Conservation (phyloP, 345 rosid genomes). For the Salix exigua region DNA sequence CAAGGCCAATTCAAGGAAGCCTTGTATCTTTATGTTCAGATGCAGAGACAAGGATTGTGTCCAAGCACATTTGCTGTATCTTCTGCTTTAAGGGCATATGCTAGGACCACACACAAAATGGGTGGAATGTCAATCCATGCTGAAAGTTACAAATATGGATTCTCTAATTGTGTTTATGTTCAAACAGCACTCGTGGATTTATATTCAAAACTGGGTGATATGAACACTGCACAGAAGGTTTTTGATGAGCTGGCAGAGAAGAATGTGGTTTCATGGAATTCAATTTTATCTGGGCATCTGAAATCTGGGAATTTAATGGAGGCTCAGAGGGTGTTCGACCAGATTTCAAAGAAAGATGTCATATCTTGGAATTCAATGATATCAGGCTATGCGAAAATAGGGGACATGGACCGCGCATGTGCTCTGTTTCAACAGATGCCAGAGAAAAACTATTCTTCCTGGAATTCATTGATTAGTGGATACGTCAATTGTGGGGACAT, state of each 20-base stretch:
- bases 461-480: conserved; percentile 68
- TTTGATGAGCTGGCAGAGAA: conserved; percentile 47
- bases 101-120: conserved; percentile 32
- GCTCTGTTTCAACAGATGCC: conserved; percentile 57
- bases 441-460: conserved; percentile 51
- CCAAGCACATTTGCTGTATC: conserved; percentile 58
- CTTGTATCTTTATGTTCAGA: conserved; percentile 37
- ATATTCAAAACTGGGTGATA: conserved; percentile 47
- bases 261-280: conserved; percentile 71
- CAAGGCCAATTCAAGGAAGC: conserved; percentile 55
- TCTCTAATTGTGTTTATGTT: conserved; percentile 59
- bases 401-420: conserved; percentile 41
- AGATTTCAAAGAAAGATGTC: conserved; percentile 54
- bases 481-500: conserved; percentile 39
- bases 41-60: conserved; percentile 43
- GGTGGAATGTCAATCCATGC: conserved; percentile 51
- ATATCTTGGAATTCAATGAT: conserved; percentile 64
- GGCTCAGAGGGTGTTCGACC: conserved; percentile 47
- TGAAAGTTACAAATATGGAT: conserved; percentile 47
- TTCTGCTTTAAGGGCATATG: conserved; percentile 57
- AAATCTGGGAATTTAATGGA: conserved; percentile 39
- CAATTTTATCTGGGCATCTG: conserved; percentile 53
- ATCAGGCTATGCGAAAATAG: conserved; percentile 50
- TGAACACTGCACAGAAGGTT: conserved; percentile 46
- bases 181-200: conserved; percentile 65